Evolutionary conservation across 768 basidiomycete genomes (phyloP), one percentile per base, ranked within the genome.

Genomic region (Zangia roseola): DNA sequence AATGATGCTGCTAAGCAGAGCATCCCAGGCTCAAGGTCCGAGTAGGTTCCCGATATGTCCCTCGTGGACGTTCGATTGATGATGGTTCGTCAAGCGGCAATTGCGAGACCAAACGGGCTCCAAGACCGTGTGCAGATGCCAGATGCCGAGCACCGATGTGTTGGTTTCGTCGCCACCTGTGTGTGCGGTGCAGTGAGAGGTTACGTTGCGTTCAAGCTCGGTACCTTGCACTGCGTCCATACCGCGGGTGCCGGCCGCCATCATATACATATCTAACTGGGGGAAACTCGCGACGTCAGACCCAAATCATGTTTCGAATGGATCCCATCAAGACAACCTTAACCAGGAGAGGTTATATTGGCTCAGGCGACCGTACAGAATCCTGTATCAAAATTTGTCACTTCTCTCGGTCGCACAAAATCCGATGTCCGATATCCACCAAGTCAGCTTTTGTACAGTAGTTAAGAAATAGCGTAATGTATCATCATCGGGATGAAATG

Each of bases 381-480:
- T 37, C 40, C 40, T 43, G n/a, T 30, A 48, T 41, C 37, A 58
- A 50, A 60, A 23, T 49, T 21, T 34, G 34, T 35, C 21, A 20
- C 20, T 45, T 35, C 37, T 30, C 13, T 24, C 35, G 14, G 47
- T 49, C 61, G 44, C 64, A 43, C 50, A 45, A 48, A 31, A 34
- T 19, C 47, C 26, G 33, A 45, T 47, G 19, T 20, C 9, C 45
- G 37, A 39, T 20, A 55, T 51, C 46, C 43, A 41, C 17, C 34
- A 43, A 51, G 45, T 45, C 48, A 54, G 39, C 43, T 65, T 63
- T 60, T 45, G 40, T 65, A 65, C 63, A 56, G 50, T 63, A 65
- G 51, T 60, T 65, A 64, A 41, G 61, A 42, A 64, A 59, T 61
- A 45, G 53, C 50, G 64, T 69, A 64, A 67, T 54, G 64, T 65